Percentiles rank a stretch among this genome's conserved stretches.
Conservation (phyloP, 768 basidiomycete genomes). For the Strobilomyces confusus region DNA sequence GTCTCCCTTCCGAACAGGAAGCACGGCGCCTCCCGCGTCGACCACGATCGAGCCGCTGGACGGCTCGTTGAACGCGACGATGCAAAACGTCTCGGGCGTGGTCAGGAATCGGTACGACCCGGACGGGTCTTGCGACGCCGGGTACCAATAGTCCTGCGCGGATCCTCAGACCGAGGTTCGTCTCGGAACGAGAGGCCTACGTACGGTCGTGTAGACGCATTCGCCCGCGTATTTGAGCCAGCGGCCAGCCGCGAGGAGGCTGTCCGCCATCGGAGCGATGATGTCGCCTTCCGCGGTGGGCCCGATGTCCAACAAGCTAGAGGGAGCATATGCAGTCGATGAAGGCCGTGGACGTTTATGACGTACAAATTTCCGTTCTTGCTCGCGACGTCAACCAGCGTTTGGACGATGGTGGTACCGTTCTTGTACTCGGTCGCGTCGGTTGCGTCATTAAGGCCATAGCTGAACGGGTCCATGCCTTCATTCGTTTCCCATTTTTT, state of each 20-base stretch:
- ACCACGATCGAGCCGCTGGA: conserved; percentile 32
- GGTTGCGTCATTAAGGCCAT: conserved; percentile 45
- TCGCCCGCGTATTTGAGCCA: conserved; percentile 50
- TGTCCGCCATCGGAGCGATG: conserved; percentile 43
- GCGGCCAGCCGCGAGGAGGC: conserved; percentile 44
- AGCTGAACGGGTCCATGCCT: conserved; percentile 53
- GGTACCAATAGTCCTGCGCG: conserved; percentile 47
- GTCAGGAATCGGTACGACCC: conserved; percentile 44
- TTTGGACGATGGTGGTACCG: conserved; percentile 45
- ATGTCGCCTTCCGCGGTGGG: conserved; percentile 55
- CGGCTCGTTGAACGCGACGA: conserved; percentile 42
- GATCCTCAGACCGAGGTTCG: not conserved
- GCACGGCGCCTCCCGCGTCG: conserved; percentile 29
- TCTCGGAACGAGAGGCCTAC: conserved; percentile 9
- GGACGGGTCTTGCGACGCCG: conserved; percentile 36
- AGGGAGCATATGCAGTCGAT: too few species aligned
- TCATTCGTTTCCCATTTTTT: conserved; percentile 56
- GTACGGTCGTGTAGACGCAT: conserved; percentile 51
- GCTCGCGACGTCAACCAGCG: conserved; percentile 52
- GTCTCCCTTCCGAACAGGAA: conserved; percentile 46
- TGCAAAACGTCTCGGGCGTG: conserved; percentile 48
- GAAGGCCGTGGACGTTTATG: too few species aligned
- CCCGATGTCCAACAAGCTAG: conserved; percentile 50
- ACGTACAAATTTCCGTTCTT: conserved; percentile 62
- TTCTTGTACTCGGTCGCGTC: conserved; percentile 44